Percentiles rank a stretch among this genome's conserved stretches.
Conservation (phyloP, 2,329 filamentous ascomycete genomes). For the Mycocentrospora acerina region DNA sequence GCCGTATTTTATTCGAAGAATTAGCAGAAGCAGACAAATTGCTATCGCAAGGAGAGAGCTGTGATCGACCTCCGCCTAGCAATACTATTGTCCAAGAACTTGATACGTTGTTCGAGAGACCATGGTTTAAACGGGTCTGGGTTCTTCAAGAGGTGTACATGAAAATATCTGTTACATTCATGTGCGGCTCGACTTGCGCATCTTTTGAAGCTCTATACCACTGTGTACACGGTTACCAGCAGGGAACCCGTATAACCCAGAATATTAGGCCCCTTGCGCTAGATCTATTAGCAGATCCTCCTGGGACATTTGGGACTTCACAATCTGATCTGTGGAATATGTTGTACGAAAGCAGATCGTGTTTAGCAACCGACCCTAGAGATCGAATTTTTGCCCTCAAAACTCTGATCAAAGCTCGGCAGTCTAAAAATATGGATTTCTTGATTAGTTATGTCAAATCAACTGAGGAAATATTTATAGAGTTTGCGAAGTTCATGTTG, state of each 20-base stretch:
- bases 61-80: background rate
- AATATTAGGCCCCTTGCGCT: background rate
- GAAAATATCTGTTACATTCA: background rate
- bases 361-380: constrained; percentile 8
- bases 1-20: constrained; percentile 3
- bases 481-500: constrained; percentile 3
- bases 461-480: background rate
- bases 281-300: background rate
- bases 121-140: constrained; percentile 22
- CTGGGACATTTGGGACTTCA: background rate
- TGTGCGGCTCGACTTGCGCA: constrained; percentile 4
- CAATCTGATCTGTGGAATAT: constrained; percentile 4
- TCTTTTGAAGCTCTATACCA: background rate
- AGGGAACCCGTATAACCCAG: background rate
- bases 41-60: background rate
- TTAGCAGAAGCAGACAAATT: constrained; percentile 1
- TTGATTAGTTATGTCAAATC: constrained; percentile 4
- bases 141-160: constrained; percentile 19
- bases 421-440: background rate
- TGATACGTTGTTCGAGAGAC: constrained; percentile 1
- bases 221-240: background rate
- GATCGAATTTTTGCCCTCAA: constrained; percentile 8
- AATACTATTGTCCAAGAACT: constrained; percentile 3
- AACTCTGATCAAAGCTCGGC: constrained; percentile 2
- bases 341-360: constrained; percentile 3